Base-by-base conservation (phyloP, 2,329 filamentous ascomycete species). In the Paraphaeosphaeria minitans region DNA sequence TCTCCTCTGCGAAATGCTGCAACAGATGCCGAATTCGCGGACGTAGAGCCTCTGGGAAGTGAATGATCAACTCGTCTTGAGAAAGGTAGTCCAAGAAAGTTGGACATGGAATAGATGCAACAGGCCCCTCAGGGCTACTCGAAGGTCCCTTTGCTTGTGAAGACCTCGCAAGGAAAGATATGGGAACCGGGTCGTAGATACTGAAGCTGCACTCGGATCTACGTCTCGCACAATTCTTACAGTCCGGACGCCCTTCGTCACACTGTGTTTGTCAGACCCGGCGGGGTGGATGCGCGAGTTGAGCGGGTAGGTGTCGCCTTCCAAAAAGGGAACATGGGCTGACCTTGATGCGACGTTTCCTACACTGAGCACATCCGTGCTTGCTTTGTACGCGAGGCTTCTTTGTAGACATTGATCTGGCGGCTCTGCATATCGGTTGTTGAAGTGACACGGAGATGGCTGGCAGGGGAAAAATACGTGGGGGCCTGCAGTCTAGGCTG, bases 1-100 rank as follows among this genome's bases (percentile, higher is more conserved):
- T 73, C 8, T 53, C 53, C 8, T 13, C 51, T 1, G 59, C 59
- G 42, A 72, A 75, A 43, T 74, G 67, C 43, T 66, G 57, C 14
- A 75, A 39, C 21, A 75, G 61, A 5, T 58, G 43, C 24, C 57
- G 53, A 24, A 65, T 62, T 4, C 53, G 60, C n/a, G 62, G 49
- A 16, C 53, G 63, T 8, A 63, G 31, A 9, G 50, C 14, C 6
- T 55, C 51, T 19, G 69, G 59, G 8, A 63, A 56, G n/a, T 53
- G 57, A 16, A 59, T 35, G 7, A 68, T 29, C 6, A 67, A 33
- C 16, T 50, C 61, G 49, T 58, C 53, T 27, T 59, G 58, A 5
- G 55, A 9, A n/a, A 64, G 39, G 13, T 45, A 39, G 45, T 67
- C 60, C 31, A 64, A 42, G 4, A 69, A 59, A 6, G 53, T 47